phyloP scores from a whole-genome alignment of 208 protist species.

The Entamoeba dispar region DNA sequence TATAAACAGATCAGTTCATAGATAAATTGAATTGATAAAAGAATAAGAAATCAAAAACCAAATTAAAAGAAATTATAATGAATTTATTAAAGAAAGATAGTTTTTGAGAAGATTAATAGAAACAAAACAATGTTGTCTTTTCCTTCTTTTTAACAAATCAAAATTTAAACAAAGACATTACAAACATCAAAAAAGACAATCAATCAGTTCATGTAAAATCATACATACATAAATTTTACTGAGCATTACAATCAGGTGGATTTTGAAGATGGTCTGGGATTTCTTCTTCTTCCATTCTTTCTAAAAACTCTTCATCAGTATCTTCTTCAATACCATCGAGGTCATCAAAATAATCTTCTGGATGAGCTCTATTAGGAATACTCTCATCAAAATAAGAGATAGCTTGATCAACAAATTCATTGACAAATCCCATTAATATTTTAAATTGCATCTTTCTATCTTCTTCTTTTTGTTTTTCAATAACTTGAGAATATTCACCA shows the following conservation, averaged over 20 bases:
- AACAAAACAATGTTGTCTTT: too few relatives aligned
- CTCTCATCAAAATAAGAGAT: not conserved
- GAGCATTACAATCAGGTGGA: not conserved
- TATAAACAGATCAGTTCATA: too few relatives aligned
- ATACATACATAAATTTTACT: not conserved
- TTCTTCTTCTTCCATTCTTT: not conserved
- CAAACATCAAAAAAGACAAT: too few relatives aligned
- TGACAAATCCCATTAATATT: not conserved
- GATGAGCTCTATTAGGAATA: not conserved
- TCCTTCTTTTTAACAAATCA: too few relatives aligned
- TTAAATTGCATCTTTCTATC: not conserved
- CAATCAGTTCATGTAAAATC: too few relatives aligned
- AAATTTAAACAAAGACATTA: too few relatives aligned
- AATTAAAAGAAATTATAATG: too few relatives aligned
- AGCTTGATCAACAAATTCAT: not conserved
- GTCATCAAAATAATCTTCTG: not conserved
- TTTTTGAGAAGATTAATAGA: too few relatives aligned
- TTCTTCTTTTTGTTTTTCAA: not conserved
- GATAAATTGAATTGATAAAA: too few relatives aligned
- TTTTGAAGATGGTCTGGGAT: not conserved
- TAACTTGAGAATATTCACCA: not conserved
- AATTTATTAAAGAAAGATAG: too few relatives aligned
- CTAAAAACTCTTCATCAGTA: not conserved
- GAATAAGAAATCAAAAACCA: too few relatives aligned
- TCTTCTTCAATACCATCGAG: not conserved